Conservation (phyloP, 441 rosid species). For the Macaranga tanarius region DNA sequence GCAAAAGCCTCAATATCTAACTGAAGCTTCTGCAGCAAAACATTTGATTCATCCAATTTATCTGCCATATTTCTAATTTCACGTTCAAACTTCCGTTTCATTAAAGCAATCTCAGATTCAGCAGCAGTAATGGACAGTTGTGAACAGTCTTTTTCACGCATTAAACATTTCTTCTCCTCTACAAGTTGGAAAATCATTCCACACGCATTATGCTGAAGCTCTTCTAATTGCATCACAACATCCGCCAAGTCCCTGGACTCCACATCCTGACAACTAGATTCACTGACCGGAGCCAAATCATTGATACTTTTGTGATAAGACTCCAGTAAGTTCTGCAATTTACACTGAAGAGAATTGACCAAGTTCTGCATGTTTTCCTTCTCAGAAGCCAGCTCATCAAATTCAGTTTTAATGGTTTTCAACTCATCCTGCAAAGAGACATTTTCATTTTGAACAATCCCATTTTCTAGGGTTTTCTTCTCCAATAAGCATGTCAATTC, state of each 20-base stretch:
- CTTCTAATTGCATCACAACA: constrained; percentile 47
- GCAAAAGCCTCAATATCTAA: constrained; percentile 57
- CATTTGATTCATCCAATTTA: constrained; percentile 52
- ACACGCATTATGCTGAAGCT: constrained; percentile 52
- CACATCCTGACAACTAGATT: constrained; percentile 36
- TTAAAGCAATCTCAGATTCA: constrained; percentile 47
- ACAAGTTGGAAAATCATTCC: constrained; percentile 50
- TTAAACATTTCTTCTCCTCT: constrained; percentile 54
- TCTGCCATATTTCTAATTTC: constrained; percentile 43
- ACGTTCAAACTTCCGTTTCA: constrained; percentile 59
- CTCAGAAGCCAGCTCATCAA: constrained; percentile 46
- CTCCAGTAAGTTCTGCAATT: constrained; percentile 44
- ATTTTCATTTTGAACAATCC: constrained; percentile 45
- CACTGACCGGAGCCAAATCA: constrained; percentile 36
- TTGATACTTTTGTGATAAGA: constrained; percentile 41
- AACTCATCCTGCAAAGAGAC: constrained; percentile 56
- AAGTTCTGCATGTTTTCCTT: constrained; percentile 53
- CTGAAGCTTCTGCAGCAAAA: constrained; percentile 61
- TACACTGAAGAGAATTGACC: constrained; percentile 39
- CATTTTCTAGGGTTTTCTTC: constrained; percentile 53
- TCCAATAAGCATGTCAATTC: constrained; percentile 62
- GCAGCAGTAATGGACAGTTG: constrained; percentile 39
- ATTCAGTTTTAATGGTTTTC: constrained; percentile 39
- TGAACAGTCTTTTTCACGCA: constrained; percentile 52
- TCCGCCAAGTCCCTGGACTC: constrained; percentile 45